These are phyloP conservation scores for Boletus calvinii DNA, from an alignment of 1,284 basidiomycete species.

Conservation along the genomic window DNA sequence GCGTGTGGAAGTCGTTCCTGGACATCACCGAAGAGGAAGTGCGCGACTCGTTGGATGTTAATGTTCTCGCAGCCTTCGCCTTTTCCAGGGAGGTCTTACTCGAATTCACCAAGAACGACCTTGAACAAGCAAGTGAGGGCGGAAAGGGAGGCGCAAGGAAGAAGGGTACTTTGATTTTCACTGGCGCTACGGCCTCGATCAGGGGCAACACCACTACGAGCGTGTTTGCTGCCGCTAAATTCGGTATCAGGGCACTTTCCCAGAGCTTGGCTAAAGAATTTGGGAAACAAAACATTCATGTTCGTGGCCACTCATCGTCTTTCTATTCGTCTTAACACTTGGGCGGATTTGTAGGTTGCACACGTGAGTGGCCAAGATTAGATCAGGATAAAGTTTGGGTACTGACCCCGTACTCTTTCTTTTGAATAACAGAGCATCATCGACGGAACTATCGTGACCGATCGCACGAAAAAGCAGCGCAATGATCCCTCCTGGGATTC, in stretches of 20 bases:
- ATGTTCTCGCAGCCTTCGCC: slow-evolving; percentile 62
- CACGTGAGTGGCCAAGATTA: slow-evolving; percentile 47
- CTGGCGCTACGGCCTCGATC: slow-evolving; percentile 70
- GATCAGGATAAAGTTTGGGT: not conserved
- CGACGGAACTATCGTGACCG: slow-evolving; percentile 61
- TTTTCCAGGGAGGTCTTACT: slow-evolving; percentile 66
- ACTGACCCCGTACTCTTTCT: not conserved
- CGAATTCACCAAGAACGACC: slow-evolving; percentile 59
- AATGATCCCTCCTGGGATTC: slow-evolving; percentile 43
- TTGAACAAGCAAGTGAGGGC: slow-evolving; percentile 37
- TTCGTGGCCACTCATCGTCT: slow-evolving; percentile 28
- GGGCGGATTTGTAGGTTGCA: slow-evolving; percentile 43
- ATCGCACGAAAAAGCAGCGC: slow-evolving; percentile 33
- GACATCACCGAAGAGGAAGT: slow-evolving; percentile 62
- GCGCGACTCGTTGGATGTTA: slow-evolving; percentile 47
- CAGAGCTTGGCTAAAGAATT: slow-evolving; percentile 82
- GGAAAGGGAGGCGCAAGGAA: slow-evolving; percentile 43
- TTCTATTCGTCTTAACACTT: slow-evolving; percentile 5
- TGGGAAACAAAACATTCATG: slow-evolving; percentile 76
- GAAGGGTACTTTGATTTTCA: slow-evolving; percentile 72
- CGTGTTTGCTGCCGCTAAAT: slow-evolving; percentile 69
- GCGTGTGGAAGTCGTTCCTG: slow-evolving; percentile 67
- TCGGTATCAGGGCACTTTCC: slow-evolving; percentile 61
- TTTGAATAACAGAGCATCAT: slow-evolving; percentile 49
- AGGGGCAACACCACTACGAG: slow-evolving; percentile 67